Conservation (phyloP, 2,329 filamentous ascomycete genomes). For the Rutstroemia sp. region DNA sequence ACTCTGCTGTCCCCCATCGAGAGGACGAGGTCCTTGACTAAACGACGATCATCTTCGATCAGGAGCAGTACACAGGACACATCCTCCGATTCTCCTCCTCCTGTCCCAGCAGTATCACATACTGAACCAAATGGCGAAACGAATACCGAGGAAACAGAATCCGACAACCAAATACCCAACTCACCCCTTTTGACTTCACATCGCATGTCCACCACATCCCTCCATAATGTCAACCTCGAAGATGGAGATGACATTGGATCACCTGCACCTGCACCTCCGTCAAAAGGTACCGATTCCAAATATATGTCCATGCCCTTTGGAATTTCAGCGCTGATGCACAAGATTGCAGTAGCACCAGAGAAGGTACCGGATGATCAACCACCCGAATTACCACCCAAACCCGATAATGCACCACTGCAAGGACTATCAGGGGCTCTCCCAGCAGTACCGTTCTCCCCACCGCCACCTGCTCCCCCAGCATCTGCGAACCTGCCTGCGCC, state of each 20-base stretch:
- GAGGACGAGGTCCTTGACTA: slow-evolving; percentile 31
- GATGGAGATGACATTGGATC: slow-evolving; percentile 1
- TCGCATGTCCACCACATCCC: slow-evolving; percentile 47
- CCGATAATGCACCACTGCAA: slow-evolving; percentile 41
- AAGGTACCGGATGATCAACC: slow-evolving; percentile 25
- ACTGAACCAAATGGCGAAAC: slow-evolving; percentile 25
- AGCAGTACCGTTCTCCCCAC: slow-evolving; percentile 61
- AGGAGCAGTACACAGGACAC: slow-evolving; percentile 23
- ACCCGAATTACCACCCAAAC: slow-evolving; percentile 18
- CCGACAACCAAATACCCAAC: slow-evolving; percentile 32
- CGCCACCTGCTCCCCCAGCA: slow-evolving; percentile 16
- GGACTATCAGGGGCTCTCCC: slow-evolving; percentile 68
- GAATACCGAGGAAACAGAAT: slow-evolving; percentile 22
- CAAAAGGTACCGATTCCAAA: slow-evolving; percentile 10
- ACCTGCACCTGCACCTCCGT: slow-evolving; percentile 10
- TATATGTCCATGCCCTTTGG: background rate
- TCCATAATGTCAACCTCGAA: slow-evolving; percentile 60
- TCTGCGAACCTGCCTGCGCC: slow-evolving; percentile 18
- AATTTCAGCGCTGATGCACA: slow-evolving; percentile 1
- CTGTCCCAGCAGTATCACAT: slow-evolving; percentile 16
- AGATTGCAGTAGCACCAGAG: slow-evolving; percentile 16
- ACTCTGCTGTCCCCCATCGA: slow-evolving; percentile 17
- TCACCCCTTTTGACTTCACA: slow-evolving; percentile 41
- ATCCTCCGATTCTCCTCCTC: slow-evolving; percentile 21
- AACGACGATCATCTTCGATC: slow-evolving; percentile 32